Evolutionary conservation across 2,329 filamentous ascomycete genomes (phyloP), one percentile per base, ranked within the genome.

Genomic region (Ambrosiella cleistominuta): DNA sequence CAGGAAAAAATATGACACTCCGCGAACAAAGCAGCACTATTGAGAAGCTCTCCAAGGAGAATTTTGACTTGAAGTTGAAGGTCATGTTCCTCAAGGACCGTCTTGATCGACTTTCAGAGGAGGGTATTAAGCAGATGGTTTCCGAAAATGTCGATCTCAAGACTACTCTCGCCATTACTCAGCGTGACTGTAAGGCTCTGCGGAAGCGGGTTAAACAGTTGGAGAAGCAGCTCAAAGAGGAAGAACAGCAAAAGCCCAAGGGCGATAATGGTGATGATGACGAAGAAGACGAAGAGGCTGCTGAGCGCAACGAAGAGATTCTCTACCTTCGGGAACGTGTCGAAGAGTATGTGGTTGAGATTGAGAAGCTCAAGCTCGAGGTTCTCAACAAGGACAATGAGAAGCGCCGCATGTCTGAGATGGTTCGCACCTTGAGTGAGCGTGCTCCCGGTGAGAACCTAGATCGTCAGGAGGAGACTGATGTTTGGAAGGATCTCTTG

Each of bases 1-100:
- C 77, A 35, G 75, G 82, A 17, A 82, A 79, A 65, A 87, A 81
- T 64, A 74, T 98, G 70, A 97, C 93, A 0, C 74, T 98, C 45
- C 97, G 96, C 69, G 93, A 98, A 70, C 93, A 98, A 70, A 95
- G 91, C 67, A 95, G 86, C 70, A 97, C 91, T 12, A 96, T 98
- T 63, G 93, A 98, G 69, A 83, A 90, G 60, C 77, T 97, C 1
- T 94, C 88, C 61, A 98, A 98, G 71, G 93, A 98, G 69, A 98
- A 98, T 63, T 98, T 97, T 67, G 91, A 96, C 68, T 73, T 97
- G 58, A 96, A 97, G 70, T 82, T 97, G 70, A 94, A 95, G 68
- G 93, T 97, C 63, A 94, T 96, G 76, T 98, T 96, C 66, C 78
- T 98, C 54, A 94, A 91, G 65, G 88, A 97, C 68, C 86, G 91